Evolutionary conservation across 2,329 filamentous ascomycete genomes (phyloP).

Genomic region (Penicillium sp.): DNA sequence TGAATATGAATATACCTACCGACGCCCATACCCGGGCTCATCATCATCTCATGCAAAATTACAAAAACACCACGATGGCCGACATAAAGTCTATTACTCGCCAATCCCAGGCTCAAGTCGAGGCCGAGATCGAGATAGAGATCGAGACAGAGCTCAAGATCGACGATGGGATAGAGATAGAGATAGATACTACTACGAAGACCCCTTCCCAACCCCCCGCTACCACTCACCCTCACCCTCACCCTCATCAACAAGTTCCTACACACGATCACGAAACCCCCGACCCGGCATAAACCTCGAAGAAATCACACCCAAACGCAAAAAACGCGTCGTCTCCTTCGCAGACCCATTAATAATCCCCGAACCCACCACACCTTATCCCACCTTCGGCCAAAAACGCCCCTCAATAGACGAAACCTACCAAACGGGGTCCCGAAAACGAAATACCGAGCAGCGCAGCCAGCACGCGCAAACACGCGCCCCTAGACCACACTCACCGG

Average conservation of each 20-base stretch:
- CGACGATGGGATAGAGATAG: no score
- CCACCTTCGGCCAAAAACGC: not conserved
- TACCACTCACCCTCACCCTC: no score
- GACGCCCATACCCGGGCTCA: no score
- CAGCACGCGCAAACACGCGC: no score
- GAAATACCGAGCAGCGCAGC: not conserved
- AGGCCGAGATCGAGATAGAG: not conserved
- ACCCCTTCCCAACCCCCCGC: no score
- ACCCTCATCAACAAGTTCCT: not conserved
- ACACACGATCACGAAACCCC: not conserved
- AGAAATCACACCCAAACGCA: not conserved
- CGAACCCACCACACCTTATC: not conserved
- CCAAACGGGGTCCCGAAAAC: not conserved
- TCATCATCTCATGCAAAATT: no score
- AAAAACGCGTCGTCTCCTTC: not conserved
- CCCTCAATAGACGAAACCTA: not conserved
- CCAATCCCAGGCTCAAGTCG: not conserved
- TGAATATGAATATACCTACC: no score
- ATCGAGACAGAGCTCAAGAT: no score
- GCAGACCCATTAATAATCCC: not conserved
- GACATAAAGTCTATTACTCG: not conserved
- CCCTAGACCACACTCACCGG: no score
- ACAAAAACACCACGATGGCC: not conserved
- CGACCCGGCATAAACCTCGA: no score
- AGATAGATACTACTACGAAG: no score